Base-by-base conservation (phyloP, 192 early-diverging fungal genomes). In the Coemansia biformis region DNA sequence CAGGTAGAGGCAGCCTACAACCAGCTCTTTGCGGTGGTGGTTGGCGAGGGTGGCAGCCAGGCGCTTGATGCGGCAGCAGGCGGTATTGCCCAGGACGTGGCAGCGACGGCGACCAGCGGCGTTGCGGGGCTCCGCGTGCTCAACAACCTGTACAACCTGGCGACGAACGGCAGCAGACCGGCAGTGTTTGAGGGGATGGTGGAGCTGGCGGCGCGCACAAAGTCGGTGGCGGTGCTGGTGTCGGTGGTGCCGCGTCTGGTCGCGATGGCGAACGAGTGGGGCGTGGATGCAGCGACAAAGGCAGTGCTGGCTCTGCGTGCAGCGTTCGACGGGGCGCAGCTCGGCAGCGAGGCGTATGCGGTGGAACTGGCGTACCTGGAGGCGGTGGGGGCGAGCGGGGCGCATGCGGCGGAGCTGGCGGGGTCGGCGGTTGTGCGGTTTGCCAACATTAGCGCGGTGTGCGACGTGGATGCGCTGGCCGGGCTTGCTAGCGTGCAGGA, bases 71-170 rank as follows among this genome's bases (percentile, higher is more conserved):
- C 21, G 6, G 18, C 37, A 5, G 35, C 49, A 15, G 31, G 16
- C 11, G 23, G 6, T 0, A 29, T 47, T 12, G 56, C 54, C 15
- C n/a, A 36, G 15, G 46, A 57, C 33, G 30, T 73, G 14, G 47
- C 43, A 31, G 46, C 12, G 6, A 36, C 48, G 16, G 48, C 38
- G 35, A 34, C 43, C 32, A 60, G 47, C 48, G 63, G 48, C 6
- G 52, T 49, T 0, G 51, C 23, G 3, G 75, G 55, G 10, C 46
- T 79, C 17, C 66, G 64, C 12, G 54, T 60, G 29, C 61, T 79
- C 21, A 66, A 69, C 57, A 93, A 89, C 76, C 76, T 94, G 43
- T 97, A 88, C 80, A 93, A 92, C 72, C 76, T 83, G 46, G 70
- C 79, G 32, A 63, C 58, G 39, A 54, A 78, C 62, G 15, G 45